Base-by-base conservation (phyloP, 2,329 filamentous ascomycete genomes). In the Cladosporium sp. region DNA sequence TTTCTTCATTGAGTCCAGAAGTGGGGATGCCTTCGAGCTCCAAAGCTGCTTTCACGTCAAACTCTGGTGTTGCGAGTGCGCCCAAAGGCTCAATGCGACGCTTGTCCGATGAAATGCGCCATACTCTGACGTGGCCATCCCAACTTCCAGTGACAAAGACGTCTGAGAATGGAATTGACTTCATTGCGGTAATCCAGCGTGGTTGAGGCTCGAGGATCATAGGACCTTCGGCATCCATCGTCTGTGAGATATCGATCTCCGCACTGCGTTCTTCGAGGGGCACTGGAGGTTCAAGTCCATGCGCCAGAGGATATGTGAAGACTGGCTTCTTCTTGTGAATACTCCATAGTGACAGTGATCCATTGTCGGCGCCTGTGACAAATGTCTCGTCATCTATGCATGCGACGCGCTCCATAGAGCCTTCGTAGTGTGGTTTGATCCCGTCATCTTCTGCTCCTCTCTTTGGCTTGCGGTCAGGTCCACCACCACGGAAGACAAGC, bases 321-420 rank as follows among this genome's bases (percentile, higher is more conserved):
- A 99, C 79, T 0, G 94, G 88, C 74, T 97, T 97, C 82, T 99
- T 99, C 78, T 96, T 96, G 70, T 92, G 83, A 20, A 91, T 80
- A 60, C 86, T 91, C 93, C 93, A 97, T 12, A 97, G 82, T 1
- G 86, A 87, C 52, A 99, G 79, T 5, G 87, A 83, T 54, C 94
- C 94, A 65, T 94, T 96, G 75, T 99, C 93, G 58, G 89, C 90
- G 20, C 93, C 94, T 0, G 94, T 99, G 60, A 99, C 86, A 70
- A 97, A 99, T 20, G 86, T 88, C 69, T 87, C 87, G 68, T 88
- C 91, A 74, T 89, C 94, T 68, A 99, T 83, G 78, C 96, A 91
- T 58, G 92, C 89, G 24, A 97, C 85, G 60, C 91, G 87, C 74
- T 99, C 94, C 74, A 97, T 92, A 69, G 88, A 95, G 56, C 91